Conservation (phyloP, 1,139 yeast species). For the Hanseniaspora sp. region DNA sequence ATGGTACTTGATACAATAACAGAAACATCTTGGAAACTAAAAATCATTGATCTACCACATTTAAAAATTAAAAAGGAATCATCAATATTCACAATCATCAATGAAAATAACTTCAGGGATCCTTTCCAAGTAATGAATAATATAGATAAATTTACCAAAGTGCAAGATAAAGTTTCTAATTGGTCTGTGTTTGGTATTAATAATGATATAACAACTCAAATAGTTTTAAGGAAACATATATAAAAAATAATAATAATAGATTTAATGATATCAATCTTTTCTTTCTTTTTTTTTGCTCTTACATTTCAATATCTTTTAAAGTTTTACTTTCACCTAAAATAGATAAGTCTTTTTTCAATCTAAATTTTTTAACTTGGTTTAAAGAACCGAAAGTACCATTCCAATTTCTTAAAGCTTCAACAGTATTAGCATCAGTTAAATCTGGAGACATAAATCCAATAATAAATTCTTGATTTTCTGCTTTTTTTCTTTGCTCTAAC, state of each 20-base stretch:
- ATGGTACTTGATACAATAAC: conserved; percentile 11
- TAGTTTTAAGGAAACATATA: background rate
- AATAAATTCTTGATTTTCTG: conserved; percentile 49
- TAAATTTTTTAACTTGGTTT: conserved; percentile 10
- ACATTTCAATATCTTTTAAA: conserved; percentile 20
- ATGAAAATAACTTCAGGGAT: conserved; percentile 11
- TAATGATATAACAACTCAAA: background rate
- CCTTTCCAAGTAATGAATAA: conserved; percentile 11
- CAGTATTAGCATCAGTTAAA: conserved; percentile 44
- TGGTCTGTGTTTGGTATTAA: conserved; percentile 8
- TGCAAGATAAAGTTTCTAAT: background rate
- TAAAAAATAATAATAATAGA: background rate
- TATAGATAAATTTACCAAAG: background rate
- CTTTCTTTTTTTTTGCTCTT: background rate
- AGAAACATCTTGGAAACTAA: conserved; percentile 10
- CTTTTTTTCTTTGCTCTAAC: conserved; percentile 50
- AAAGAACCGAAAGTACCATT: conserved; percentile 30
- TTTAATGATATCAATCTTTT: background rate
- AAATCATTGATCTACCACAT: conserved; percentile 7
- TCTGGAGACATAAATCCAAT: conserved; percentile 73
- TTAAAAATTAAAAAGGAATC: background rate
- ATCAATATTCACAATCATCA: conserved; percentile 5
- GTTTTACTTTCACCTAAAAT: conserved; percentile 4
- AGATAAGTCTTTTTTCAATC: conserved; percentile 8
- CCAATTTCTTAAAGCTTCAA: conserved; percentile 17